A percentile compares a stretch with the other conserved stretches of the same genome.
phyloP scores from a whole-genome alignment of 2,329 filamentous ascomycete species.

The Rhynchosporium graminicola region DNA sequence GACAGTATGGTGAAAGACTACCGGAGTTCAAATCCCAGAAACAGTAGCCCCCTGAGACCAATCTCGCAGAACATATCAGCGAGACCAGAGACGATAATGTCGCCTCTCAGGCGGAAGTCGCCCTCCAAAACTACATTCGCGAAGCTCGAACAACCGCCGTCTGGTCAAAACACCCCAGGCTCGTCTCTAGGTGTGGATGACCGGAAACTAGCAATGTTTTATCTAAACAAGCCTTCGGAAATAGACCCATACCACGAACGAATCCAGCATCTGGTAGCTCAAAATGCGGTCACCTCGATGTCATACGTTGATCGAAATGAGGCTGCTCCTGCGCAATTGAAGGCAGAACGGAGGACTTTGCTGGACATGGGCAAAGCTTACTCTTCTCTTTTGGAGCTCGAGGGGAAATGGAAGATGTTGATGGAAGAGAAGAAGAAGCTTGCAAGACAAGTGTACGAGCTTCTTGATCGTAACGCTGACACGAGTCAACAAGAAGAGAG shows the following conservation, averaged over 20 bases:
- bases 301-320: constrained; percentile 32
- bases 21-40: constrained; percentile 23
- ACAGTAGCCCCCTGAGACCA: constrained; percentile 34
- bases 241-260: constrained; percentile 30
- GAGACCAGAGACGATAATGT: constrained; percentile 31
- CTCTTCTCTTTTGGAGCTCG: constrained; percentile 18
- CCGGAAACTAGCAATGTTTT: constrained; percentile 33
- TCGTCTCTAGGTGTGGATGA: constrained; percentile 33
- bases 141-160: constrained; percentile 20
- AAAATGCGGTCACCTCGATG: constrained; percentile 31
- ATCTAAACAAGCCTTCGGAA: constrained; percentile 28
- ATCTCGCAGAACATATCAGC: constrained; percentile 34
- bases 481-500: constrained; percentile 30
- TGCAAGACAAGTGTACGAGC: constrained; percentile 25
- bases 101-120: constrained; percentile 33
- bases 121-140: constrained; percentile 25
- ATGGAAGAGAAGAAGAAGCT: constrained; percentile 32
- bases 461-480: constrained; percentile 31
- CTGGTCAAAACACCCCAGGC: constrained; percentile 30
- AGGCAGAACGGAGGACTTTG: constrained; percentile 32
- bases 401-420: constrained; percentile 20
- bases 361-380: constrained; percentile 33
- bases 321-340: constrained; percentile 29
- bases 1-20: constrained; percentile 13
- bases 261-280: constrained; percentile 25